phyloP scores from a whole-genome alignment of 2,329 filamentous ascomycete genomes.

The Paradendryphiella salina region DNA sequence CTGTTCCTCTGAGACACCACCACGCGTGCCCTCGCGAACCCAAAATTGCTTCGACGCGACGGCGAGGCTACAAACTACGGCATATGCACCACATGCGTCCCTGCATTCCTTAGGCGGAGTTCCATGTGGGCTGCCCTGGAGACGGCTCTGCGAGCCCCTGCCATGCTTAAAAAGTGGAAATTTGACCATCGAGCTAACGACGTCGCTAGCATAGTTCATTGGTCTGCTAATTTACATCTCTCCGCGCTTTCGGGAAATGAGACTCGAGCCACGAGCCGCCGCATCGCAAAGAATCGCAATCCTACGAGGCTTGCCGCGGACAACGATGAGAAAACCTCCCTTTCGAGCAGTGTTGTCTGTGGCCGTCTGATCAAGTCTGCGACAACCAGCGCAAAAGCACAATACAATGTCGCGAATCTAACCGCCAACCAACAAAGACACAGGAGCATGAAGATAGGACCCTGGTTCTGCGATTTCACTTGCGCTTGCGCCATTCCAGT shows the following conservation, averaged over 20 bases:
- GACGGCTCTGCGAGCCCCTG: slow-evolving; percentile 22
- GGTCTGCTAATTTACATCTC: slow-evolving; percentile 25
- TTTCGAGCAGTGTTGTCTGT: background rate
- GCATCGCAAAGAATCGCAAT: slow-evolving; percentile 1
- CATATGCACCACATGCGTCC: slow-evolving; percentile 15
- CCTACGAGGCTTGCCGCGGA: slow-evolving; percentile 6
- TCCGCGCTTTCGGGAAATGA: slow-evolving; percentile 32
- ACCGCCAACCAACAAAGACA: slow-evolving; percentile 5
- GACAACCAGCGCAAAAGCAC: slow-evolving; percentile 3
- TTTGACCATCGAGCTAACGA: slow-evolving; percentile 20
- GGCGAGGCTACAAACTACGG: slow-evolving; percentile 12
- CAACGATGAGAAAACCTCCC: background rate
- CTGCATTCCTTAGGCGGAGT: slow-evolving; percentile 10
- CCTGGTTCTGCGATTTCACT: slow-evolving; percentile 13
- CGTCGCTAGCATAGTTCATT: slow-evolving; percentile 23
- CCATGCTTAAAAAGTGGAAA: slow-evolving; percentile 44
- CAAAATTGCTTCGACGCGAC: background rate
- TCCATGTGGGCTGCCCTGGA: slow-evolving; percentile 19
- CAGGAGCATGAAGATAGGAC: slow-evolving; percentile 2
- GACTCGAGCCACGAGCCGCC: slow-evolving; percentile 14
- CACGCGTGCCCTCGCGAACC: too few species aligned
- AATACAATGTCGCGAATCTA: slow-evolving; percentile 7
- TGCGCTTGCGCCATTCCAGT: slow-evolving; percentile 14
- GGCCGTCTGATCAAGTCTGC: background rate
- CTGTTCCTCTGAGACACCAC: too few species aligned